These are phyloP conservation scores for Syzygium grande DNA, from an alignment of 345 rosid genomes.

Conservation along the genomic window DNA sequence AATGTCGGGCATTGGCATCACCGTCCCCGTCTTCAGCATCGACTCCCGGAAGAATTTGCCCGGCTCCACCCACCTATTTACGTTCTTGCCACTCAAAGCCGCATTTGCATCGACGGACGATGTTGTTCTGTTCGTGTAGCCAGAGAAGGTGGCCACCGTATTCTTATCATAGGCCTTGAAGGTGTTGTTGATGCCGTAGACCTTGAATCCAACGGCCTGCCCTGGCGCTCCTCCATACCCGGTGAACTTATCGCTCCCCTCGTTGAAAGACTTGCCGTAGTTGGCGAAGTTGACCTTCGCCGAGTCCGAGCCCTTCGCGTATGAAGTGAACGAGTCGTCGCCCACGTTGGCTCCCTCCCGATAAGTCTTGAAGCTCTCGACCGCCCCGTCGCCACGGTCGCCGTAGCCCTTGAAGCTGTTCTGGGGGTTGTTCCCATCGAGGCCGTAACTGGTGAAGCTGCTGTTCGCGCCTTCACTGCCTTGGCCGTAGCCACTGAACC, in stretches of 20 bases:
- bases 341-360: slow-evolving; percentile 53
- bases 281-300: slow-evolving; percentile 33
- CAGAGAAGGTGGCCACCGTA: slow-evolving; percentile 30
- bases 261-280: slow-evolving; percentile 51
- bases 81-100: slow-evolving; percentile 22
- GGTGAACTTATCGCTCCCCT: slow-evolving; percentile 46
- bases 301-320: slow-evolving; percentile 43
- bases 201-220: slow-evolving; percentile 31
- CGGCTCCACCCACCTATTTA: slow-evolving; percentile 69
- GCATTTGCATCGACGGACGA: background rate
- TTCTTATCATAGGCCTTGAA: slow-evolving; percentile 46
- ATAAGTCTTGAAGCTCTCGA: slow-evolving; percentile 42
- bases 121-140: slow-evolving; percentile 23
- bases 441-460: slow-evolving; percentile 61
- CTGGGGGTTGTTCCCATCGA: slow-evolving; percentile 47
- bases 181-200: slow-evolving; percentile 37
- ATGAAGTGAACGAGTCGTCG: slow-evolving; percentile 52
- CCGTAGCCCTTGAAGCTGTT: slow-evolving; percentile 64
- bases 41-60: slow-evolving; percentile 82
- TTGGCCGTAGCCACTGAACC: slow-evolving; percentile 58
- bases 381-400: slow-evolving; percentile 32
- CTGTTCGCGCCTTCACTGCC: slow-evolving; percentile 45
- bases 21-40: slow-evolving; percentile 49
- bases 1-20: slow-evolving; percentile 85
- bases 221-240: slow-evolving; percentile 35